phyloP scores from a whole-genome alignment of 2,329 filamentous ascomycete species.

The Chrysosporium keratinophilum region DNA sequence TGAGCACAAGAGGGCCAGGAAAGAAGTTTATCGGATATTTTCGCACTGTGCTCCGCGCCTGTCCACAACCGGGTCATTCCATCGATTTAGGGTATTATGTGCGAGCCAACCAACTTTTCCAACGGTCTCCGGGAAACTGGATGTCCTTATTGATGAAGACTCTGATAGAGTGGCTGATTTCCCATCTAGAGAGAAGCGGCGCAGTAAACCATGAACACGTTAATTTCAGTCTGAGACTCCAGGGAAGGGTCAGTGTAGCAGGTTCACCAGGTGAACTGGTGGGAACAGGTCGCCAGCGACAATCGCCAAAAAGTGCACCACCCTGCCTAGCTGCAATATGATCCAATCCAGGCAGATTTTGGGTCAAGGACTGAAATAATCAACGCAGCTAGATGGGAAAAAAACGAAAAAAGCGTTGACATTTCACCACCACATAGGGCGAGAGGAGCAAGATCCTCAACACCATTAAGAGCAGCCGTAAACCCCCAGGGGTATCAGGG shows the following conservation, averaged over 20 bases:
- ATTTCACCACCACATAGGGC: neutral
- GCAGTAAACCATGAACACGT: neutral
- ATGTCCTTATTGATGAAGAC: neutral
- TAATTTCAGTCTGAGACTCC: slow-evolving; percentile 8
- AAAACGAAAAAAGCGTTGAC: neutral
- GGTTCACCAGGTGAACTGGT: neutral
- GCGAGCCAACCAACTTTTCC: neutral
- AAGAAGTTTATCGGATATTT: neutral
- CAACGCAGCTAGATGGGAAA: neutral
- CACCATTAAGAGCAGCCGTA: neutral
- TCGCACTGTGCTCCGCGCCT: neutral
- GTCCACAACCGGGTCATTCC: neutral
- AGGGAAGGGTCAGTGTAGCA: slow-evolving; percentile 5
- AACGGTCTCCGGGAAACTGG: neutral
- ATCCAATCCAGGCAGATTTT: neutral
- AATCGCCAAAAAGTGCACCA: neutral
- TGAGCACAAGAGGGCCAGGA: neutral
- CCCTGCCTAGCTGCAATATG: neutral
- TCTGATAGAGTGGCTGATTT: neutral
- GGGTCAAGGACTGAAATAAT: neutral
- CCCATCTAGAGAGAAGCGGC: neutral
- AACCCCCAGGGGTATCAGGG: neutral
- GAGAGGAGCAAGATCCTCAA: neutral
- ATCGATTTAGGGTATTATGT: neutral
- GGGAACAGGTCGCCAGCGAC: slow-evolving; percentile 7